Conservation (phyloP, 2,329 filamentous ascomycete species). For the Penicillium brasilianum region DNA sequence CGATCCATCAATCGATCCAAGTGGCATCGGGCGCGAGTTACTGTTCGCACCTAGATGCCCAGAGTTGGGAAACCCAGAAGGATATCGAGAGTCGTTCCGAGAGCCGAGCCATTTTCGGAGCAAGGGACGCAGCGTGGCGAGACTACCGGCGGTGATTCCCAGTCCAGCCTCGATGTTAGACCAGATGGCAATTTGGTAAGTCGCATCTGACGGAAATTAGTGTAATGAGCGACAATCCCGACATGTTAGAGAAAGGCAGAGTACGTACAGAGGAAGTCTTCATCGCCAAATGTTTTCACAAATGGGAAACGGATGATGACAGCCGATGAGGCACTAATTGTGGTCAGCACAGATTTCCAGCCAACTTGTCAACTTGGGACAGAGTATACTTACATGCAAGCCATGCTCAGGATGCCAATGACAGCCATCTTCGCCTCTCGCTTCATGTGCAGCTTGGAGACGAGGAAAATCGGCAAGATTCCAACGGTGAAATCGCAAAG, state of each 20-base stretch:
- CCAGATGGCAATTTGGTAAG: constrained; percentile 51
- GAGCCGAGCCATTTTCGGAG: constrained; percentile 42
- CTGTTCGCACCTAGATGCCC: constrained; percentile 28
- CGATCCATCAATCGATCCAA: constrained; percentile 34
- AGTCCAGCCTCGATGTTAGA: constrained; percentile 42
- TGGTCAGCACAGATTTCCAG: constrained; percentile 3
- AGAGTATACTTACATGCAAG: constrained; percentile 50
- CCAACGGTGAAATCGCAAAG: constrained; percentile 58
- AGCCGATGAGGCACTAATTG: constrained; percentile 47
- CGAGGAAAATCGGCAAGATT: constrained; percentile 59
- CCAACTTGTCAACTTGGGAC: constrained; percentile 25
- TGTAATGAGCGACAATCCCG: neutral
- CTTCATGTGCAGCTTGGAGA: constrained; percentile 62
- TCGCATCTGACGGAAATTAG: constrained; percentile 40
- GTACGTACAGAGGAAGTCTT: constrained; percentile 42
- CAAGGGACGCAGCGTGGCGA: constrained; percentile 56
- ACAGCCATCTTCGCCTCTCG: constrained; percentile 58
- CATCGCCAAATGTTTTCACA: constrained; percentile 43
- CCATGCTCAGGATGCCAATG: constrained; percentile 60
- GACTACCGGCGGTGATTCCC: constrained; percentile 52
- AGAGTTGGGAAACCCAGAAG: constrained; percentile 27
- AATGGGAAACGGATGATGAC: constrained; percentile 54
- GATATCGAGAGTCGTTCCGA: constrained; percentile 25
- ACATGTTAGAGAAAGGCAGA: neutral
- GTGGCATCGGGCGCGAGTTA: constrained; percentile 28